Evolutionary conservation across 768 basidiomycete species (phyloP), one percentile per base, ranked within the genome.

Genomic region (Tricholomella constricta): DNA sequence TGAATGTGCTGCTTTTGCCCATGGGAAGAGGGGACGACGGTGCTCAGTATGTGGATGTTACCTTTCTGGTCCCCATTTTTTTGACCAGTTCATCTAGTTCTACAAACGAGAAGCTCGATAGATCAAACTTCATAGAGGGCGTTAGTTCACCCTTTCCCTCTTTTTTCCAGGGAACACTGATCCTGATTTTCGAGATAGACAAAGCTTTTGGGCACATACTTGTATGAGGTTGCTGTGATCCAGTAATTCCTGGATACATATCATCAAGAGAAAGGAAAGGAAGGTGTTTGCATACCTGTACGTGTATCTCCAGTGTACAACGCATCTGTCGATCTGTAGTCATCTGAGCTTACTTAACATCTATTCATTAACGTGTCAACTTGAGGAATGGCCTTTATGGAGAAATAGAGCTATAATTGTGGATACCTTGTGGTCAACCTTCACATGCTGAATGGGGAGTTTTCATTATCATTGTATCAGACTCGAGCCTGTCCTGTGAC

Each of bases 11-110:
- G 51, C 74, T 98, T 17, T 77, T 98, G 25, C 96, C 94, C 1
- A 95, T 96, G 87, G 94, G 94, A 2, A 79, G 95, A 45, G 91
- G 91, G 2, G 94, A 98, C 64, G 96, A 98, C 58, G 96, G 95
- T 60, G 91, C 93, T 36, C 92, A 94, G 88, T 92, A 64, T 58
- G 89, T 83, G 19, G 14, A 4, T 25, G 7, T 20, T 34, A 19
- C 22, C 35, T 42, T 19, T 2, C 15, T 20, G 23, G 40, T 10
- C 23, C 34, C 14, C 44, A 22, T 42, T 31, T 32, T 45, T 35
- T 29, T 31, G 25, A 52, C 2, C 5, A 12, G 11, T 11, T 34
- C 29, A 50, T 51, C 2, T 56, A 91, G 91, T 71, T 92, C 90
- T 46, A 94, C 90, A 10, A 95, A 96, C 68, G 96, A 98, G 79